Conservation (phyloP, 2,329 filamentous ascomycete genomes). For the Alternaria sp. region DNA sequence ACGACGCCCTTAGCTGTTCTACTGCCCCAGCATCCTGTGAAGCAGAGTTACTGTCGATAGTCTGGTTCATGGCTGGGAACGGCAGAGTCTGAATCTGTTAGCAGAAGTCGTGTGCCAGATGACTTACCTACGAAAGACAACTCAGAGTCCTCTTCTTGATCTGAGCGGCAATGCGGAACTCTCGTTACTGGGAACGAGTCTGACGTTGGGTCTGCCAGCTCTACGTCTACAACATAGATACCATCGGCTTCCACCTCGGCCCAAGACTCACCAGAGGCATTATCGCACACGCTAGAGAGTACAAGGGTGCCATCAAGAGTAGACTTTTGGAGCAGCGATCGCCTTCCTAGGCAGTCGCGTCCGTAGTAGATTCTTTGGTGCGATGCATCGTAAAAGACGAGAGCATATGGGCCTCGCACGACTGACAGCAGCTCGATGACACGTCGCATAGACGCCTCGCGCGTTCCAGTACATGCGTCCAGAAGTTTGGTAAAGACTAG, state of each 20-base stretch:
- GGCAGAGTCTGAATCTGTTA: slow-evolving; percentile 47
- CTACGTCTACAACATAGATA: slow-evolving; percentile 72
- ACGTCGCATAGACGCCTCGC: slow-evolving; percentile 7
- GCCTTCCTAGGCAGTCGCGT: slow-evolving; percentile 83
- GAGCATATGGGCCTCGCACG: slow-evolving; percentile 78
- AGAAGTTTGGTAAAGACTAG: slow-evolving; percentile 68
- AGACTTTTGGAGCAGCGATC: slow-evolving; percentile 72
- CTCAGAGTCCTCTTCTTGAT: slow-evolving; percentile 6
- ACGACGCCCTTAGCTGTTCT: slow-evolving; percentile 58
- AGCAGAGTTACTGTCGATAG: not conserved
- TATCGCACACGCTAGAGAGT: slow-evolving; percentile 46
- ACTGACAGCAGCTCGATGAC: slow-evolving; percentile 33
- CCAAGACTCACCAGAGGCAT: slow-evolving; percentile 61
- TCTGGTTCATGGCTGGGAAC: slow-evolving; percentile 55
- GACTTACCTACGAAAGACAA: slow-evolving; percentile 46
- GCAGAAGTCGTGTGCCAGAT: slow-evolving; percentile 11
- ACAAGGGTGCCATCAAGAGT: slow-evolving; percentile 54
- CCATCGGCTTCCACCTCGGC: slow-evolving; percentile 84
- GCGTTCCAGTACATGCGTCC: slow-evolving; percentile 13
- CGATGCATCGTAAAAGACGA: slow-evolving; percentile 77
- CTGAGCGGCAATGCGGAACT: slow-evolving; percentile 32
- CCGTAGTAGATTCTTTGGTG: slow-evolving; percentile 76
- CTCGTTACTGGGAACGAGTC: slow-evolving; percentile 13
- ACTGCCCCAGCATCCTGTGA: slow-evolving; percentile 55
- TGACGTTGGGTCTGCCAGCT: not conserved